A percentile compares a stretch with the other conserved stretches of the same genome.
Conservation (phyloP, 345 rosid genomes). For the Psidium friedrichsthalianum region DNA sequence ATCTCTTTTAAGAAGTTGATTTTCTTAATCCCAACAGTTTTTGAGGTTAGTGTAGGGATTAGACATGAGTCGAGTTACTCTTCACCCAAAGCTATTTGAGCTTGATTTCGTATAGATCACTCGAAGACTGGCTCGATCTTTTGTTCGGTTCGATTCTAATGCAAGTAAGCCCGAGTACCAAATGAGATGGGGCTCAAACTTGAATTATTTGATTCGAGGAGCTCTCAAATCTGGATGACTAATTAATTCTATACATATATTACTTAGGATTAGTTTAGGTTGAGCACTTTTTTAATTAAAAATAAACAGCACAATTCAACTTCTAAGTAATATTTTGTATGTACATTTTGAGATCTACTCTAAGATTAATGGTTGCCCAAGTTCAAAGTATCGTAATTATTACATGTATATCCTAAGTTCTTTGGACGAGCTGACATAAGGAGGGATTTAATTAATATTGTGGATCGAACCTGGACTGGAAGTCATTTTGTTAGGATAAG, state of each 20-base stretch:
- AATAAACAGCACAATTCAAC: neutral
- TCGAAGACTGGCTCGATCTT: neutral
- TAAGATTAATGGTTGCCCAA: neutral
- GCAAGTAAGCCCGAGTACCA: neutral
- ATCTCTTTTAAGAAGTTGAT: neutral
- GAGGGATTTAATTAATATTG: neutral
- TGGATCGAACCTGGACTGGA: neutral
- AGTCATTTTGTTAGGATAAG: neutral
- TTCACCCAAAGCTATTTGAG: neutral
- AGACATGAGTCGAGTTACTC: neutral
- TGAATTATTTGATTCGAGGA: neutral
- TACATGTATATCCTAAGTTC: neutral
- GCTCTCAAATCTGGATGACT: neutral
- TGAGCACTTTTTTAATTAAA: neutral
- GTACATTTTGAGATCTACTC: neutral
- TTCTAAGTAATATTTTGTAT: neutral
- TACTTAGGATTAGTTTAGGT: neutral
- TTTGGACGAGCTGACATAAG: neutral
- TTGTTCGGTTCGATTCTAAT: neutral
- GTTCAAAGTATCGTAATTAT: neutral
- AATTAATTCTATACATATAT: neutral
- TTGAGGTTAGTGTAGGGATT: neutral
- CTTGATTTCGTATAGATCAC: neutral
- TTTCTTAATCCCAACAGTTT: neutral
- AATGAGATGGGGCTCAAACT: neutral